Conservation (phyloP, 164 flowering plant species). For the Hamamelis virginiana region DNA sequence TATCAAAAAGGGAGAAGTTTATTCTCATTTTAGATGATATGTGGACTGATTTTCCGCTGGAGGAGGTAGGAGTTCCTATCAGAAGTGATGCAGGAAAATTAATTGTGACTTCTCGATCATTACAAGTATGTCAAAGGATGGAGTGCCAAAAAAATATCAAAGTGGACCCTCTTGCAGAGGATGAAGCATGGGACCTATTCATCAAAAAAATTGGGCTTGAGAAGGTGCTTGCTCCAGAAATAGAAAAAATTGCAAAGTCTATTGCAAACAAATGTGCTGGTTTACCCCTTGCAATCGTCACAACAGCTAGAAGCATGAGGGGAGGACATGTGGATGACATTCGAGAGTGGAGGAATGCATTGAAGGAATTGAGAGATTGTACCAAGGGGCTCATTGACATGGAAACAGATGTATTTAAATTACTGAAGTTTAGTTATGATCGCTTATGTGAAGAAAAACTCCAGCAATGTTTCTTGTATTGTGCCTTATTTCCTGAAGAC, state of each 20-base stretch:
- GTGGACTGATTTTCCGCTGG: neutral
- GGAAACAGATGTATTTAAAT: conserved; percentile 8
- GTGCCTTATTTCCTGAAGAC: conserved; percentile 26
- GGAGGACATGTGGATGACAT: too few species aligned
- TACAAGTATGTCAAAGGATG: neutral
- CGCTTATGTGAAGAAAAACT: conserved; percentile 4
- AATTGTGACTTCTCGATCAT: neutral
- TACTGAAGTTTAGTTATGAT: conserved; percentile 10
- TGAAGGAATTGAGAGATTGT: too few species aligned
- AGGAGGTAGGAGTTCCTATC: neutral
- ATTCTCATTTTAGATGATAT: neutral
- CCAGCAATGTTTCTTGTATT: conserved; percentile 18
- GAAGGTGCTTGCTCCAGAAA: too few species aligned
- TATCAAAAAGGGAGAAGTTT: neutral
- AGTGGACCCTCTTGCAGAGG: neutral
- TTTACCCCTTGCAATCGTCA: neutral
- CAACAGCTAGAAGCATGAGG: neutral
- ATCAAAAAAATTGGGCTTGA: too few species aligned
- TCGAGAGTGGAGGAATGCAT: too few species aligned
- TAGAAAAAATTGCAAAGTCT: neutral
- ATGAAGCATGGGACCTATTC: neutral
- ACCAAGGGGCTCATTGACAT: neutral
- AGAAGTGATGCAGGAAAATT: neutral
- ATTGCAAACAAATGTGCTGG: neutral
- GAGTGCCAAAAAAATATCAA: neutral